Conservation (phyloP, 768 basidiomycete genomes). For the Serendipita vermifera region DNA sequence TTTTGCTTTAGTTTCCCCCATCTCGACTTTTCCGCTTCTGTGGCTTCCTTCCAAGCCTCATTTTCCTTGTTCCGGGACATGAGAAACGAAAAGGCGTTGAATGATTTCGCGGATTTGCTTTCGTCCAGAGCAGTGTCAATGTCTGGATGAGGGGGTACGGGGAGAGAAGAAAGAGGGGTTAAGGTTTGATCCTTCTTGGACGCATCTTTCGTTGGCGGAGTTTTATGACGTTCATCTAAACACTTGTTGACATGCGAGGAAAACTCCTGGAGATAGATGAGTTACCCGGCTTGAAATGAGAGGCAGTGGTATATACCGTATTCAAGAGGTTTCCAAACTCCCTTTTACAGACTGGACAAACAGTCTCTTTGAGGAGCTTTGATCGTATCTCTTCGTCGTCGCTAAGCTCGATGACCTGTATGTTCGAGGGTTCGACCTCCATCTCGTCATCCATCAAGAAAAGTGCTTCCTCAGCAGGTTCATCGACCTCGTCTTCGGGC, state of each 20-base stretch:
- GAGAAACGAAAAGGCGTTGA: conserved; percentile 60
- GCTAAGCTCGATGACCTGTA: conserved; percentile 2
- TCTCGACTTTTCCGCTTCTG: conserved; percentile 35
- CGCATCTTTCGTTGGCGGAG: neutral
- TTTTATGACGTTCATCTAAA: neutral
- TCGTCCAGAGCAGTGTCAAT: neutral
- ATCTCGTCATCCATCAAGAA: neutral
- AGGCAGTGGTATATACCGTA: neutral
- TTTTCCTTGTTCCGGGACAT: conserved; percentile 81
- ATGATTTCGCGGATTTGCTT: neutral
- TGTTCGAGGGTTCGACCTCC: neutral
- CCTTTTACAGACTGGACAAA: neutral
- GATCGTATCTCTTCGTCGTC: neutral
- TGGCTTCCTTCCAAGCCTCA: conserved; percentile 75
- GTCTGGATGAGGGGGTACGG: neutral
- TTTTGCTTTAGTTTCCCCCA: conserved; percentile 14
- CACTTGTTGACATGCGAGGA: conserved; percentile 1
- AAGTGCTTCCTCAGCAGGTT: neutral
- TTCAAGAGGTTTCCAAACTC: neutral
- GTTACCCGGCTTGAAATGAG: neutral
- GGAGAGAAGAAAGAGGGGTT: neutral
- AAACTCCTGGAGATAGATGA: neutral
- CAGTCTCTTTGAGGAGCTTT: neutral
- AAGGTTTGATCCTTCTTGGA: neutral
- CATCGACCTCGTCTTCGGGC: neutral